Conservation (phyloP, 2,329 filamentous ascomycete species). For the Plenodomus lindquistii region DNA sequence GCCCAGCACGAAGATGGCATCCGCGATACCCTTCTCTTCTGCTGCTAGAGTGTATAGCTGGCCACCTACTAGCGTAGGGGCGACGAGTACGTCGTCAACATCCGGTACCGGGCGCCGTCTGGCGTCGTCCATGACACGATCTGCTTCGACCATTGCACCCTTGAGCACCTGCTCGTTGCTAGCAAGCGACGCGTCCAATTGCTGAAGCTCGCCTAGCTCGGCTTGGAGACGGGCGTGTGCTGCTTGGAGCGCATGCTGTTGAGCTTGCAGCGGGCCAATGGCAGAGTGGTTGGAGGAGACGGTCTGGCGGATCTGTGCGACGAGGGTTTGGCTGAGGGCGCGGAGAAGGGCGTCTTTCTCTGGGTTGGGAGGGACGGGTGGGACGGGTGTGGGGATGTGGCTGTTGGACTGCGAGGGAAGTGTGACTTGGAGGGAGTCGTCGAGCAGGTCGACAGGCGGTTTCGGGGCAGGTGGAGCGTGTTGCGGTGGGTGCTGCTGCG, state of each 20-base stretch:
- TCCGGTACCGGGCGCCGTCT: conserved; percentile 69
- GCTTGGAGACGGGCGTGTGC: conserved; percentile 71
- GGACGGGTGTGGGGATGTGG: conserved; percentile 63
- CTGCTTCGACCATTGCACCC: conserved; percentile 76
- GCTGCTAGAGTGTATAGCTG: conserved; percentile 89
- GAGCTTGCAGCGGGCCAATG: conserved; percentile 74
- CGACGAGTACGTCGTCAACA: conserved; percentile 90
- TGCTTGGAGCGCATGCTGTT: conserved; percentile 74
- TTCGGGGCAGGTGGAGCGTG: conserved; percentile 19
- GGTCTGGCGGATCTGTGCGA: conserved; percentile 69
- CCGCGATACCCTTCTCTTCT: conserved; percentile 83
- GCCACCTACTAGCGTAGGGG: conserved; percentile 87
- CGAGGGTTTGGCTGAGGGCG: conserved; percentile 72
- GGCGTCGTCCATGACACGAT: conserved; percentile 75
- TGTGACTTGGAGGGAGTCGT: conserved; percentile 64
- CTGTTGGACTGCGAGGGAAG: conserved; percentile 55
- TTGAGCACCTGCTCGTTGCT: conserved; percentile 80
- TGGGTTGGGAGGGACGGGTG: conserved; percentile 91
- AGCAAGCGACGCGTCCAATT: conserved; percentile 70
- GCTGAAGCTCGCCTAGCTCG: conserved; percentile 72
- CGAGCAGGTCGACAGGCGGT: conserved; percentile 58
- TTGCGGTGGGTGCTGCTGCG: conserved; percentile 24
- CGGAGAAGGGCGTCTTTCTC: conserved; percentile 87
- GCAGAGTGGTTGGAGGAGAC: conserved; percentile 74
- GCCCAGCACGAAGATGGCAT: conserved; percentile 82